Evolutionary conservation across 2,329 filamentous ascomycete species (phyloP), one percentile per base, ranked within the genome.

Genomic region (Mycosphaerella arachidis): DNA sequence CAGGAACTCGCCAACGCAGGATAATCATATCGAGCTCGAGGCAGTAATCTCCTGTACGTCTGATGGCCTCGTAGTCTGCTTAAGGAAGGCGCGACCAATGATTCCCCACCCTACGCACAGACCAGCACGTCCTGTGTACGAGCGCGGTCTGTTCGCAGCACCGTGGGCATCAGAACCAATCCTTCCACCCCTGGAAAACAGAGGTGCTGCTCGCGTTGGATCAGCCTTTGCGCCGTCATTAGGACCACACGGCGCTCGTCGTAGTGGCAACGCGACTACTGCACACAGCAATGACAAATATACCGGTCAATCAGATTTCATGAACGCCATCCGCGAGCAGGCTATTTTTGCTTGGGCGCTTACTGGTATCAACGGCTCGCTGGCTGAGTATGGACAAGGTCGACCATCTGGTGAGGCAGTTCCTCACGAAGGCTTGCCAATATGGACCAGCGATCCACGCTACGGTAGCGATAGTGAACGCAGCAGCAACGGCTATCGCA

Each of bases 11-110:
- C 58, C 31, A 54, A 61, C 30, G 54, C 66, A 53, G 12, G 43
- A 60, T 20, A 75, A 74, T 13, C 79, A 81, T 1, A 80, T 91
- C 55, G 90, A 95, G 75, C 78, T 96, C 4, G 91, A 96, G 75
- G 91, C 91, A 1, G 90, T 96, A n/a, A 87, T 96, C 5, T 95
- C 91, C 0, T 96, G 91, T 75, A 91, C 91, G 1, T 95, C 91
- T 0, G 91, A 96, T 72, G 91, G 91, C 0, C 79, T 96, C 0
- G 90, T 95, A 2, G 90, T 95, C 7, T 86, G 93, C 53, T 78
- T 95, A 13, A 84, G 91, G 58, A 85, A 84, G 64, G 91, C 91
- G 27, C 84, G 89, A 29, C 87, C 90, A 4, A 81, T 85, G 7
- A 85, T 92, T 51, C 88, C 88, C 3, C 78, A 79, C 12, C 74